A percentile compares a stretch with the other conserved stretches of the same genome.
Conservation (phyloP, 1,139 yeast genomes). For the Sugiyamaella novakii region DNA sequence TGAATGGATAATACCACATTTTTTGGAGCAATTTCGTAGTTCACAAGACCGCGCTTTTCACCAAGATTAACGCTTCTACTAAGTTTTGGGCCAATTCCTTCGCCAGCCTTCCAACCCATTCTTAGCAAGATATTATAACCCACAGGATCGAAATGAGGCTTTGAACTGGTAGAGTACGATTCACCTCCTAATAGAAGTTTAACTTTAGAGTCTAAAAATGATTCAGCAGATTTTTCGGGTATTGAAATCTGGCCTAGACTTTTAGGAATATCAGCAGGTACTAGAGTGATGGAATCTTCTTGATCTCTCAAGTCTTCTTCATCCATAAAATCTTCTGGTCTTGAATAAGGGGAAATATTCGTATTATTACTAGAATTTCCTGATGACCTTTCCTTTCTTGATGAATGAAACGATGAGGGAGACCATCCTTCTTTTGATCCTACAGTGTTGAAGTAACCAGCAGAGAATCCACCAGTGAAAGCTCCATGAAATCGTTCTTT, state of each 20-base stretch:
- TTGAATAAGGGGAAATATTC: background rate
- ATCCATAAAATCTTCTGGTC: slow-evolving; percentile 40
- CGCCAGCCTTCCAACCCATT: slow-evolving; percentile 40
- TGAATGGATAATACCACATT: slow-evolving; percentile 16
- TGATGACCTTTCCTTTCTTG: slow-evolving; percentile 30
- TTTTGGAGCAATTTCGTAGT: slow-evolving; percentile 23
- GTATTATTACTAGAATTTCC: slow-evolving; percentile 19
- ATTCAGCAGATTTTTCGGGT: slow-evolving; percentile 1
- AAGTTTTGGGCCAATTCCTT: slow-evolving; percentile 32
- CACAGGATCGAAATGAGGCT: background rate
- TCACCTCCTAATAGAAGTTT: background rate
- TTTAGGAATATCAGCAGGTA: slow-evolving; percentile 20
- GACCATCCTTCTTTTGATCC: slow-evolving; percentile 44
- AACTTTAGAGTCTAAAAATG: slow-evolving; percentile 16
- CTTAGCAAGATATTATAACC: slow-evolving; percentile 29
- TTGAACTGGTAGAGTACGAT: background rate
- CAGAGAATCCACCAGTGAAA: slow-evolving; percentile 42
- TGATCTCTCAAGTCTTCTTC: slow-evolving; percentile 40
- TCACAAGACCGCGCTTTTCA: background rate
- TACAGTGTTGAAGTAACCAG: slow-evolving; percentile 42
- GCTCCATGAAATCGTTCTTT: slow-evolving; percentile 40
- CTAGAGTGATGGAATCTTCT: slow-evolving; percentile 26
- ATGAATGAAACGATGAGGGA: slow-evolving; percentile 35
- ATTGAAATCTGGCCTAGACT: background rate
- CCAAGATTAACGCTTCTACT: slow-evolving; percentile 16